These are phyloP conservation scores for Fusarium mexicanum DNA, from an alignment of 2,329 filamentous ascomycete species.

Conservation along the genomic window DNA sequence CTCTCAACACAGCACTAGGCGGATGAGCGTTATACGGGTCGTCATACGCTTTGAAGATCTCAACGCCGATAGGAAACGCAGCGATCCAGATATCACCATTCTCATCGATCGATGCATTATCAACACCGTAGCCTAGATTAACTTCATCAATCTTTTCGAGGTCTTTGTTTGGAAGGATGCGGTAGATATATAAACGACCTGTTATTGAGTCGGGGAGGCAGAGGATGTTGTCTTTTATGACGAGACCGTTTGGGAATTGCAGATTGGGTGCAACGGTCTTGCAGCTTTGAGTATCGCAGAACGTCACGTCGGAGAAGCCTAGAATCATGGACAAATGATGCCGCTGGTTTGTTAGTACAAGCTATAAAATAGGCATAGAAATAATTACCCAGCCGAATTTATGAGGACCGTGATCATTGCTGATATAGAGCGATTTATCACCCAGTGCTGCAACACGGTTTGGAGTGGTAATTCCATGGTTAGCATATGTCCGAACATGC, in stretches of 20 bases:
- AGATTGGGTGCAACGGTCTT: constrained; percentile 33
- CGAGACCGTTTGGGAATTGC: constrained; percentile 47
- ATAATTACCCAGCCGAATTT: constrained; percentile 27
- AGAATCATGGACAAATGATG: constrained; percentile 37
- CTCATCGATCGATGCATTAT: constrained; percentile 37
- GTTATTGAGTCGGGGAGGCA: constrained; percentile 45
- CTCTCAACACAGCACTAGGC: constrained; percentile 16
- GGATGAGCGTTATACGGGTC: constrained; percentile 20
- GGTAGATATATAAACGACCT: constrained; percentile 33
- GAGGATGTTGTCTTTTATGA: constrained; percentile 39
- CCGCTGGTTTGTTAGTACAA: constrained; percentile 1
- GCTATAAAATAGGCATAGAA: rapidly evolving
- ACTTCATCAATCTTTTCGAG: constrained; percentile 27
- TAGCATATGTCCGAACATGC: constrained; percentile 27
- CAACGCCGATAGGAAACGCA: constrained; percentile 25
- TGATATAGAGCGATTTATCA: constrained; percentile 23
- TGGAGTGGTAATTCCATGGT: constrained; percentile 27
- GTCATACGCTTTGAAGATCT: constrained; percentile 13
- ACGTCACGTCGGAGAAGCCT: constrained; percentile 41
- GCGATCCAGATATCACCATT: constrained; percentile 34
- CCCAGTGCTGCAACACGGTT: constrained; percentile 32
- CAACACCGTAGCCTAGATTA: constrained; percentile 13
- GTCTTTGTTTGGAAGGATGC: not conserved
- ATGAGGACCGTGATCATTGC: constrained; percentile 34
- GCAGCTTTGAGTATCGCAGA: constrained; percentile 39